Base-by-base conservation (phyloP, 2,329 filamentous ascomycete species). In the Xylariaceae sp. region DNA sequence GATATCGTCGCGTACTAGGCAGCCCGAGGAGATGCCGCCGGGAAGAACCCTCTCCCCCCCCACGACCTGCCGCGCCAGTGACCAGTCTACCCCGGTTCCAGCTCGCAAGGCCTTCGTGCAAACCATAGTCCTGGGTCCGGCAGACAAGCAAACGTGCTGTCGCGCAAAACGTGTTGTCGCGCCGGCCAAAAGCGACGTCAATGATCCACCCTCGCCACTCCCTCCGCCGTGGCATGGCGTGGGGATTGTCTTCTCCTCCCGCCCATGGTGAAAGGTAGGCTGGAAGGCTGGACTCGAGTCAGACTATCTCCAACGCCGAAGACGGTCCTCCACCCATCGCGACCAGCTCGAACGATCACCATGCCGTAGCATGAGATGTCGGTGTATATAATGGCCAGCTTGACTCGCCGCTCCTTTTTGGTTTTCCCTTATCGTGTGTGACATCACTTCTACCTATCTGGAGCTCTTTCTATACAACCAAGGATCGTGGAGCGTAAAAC, bases 291-390 rank as follows among this genome's bases (percentile, higher is more conserved):
- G 33, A 49, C 45, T 51, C 49, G 41, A 36, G 53, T 56, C 53
- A 56, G 49, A 49, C 46, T 45, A 54, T 51, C 42, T 18, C 31
- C 17, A 14, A 18, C 53, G 47, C 51, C 53, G 53, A 55, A 49
- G 11, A 40, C 50, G 50, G 50, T 48, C 44, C 43, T 47, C 45
- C 22, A 27, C 22, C 22, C 22, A 27, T 27, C 7, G 22, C 4
- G 22, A 27, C 4, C 22, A 5, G 22, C 7, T 27, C 22, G 22
- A 27, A 27, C 7, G 22, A 27, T 27, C 22, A 7, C 22, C 22
- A 27, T 27, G 22, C 22, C 22, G 22, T 7, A 27, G 22, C 22
- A 27, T 27, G 22, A 27, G 22, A 27, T 27, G 22, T 27, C 7
- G 4, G 22, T 7, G 22, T 27, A 27, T 27, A 27, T 27, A 27